Evolutionary conservation across 1,284 basidiomycete species (phyloP).

Genomic region (Phellopilus nigrolimitatus): DNA sequence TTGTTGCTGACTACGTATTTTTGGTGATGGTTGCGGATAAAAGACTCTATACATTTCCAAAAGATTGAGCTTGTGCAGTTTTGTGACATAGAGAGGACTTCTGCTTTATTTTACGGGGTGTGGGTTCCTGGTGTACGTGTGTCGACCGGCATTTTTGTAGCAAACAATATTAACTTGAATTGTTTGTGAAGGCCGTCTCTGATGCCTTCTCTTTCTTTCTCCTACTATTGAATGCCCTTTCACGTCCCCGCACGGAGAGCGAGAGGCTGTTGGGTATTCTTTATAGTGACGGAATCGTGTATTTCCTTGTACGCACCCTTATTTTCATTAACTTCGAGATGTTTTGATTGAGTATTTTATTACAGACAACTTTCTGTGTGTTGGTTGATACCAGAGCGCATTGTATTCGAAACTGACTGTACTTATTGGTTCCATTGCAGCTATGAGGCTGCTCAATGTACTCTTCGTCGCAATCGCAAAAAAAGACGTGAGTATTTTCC

Average conservation of each 20-base stretch:
- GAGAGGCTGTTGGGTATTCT: not conserved
- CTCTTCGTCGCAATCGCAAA: not conserved
- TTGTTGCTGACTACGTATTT: too few species aligned
- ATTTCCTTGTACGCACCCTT: constrained; percentile 1
- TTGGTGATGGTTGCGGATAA: too few species aligned
- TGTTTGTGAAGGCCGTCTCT: not conserved
- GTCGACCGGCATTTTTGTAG: too few species aligned
- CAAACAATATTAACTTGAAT: too few species aligned
- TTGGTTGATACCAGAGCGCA: not conserved
- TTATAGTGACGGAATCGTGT: not conserved
- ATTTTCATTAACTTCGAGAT: not conserved
- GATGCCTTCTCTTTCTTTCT: not conserved
- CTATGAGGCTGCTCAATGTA: not conserved
- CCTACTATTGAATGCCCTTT: constrained; percentile 1
- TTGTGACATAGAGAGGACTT: too few species aligned
- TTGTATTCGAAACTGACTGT: not conserved
- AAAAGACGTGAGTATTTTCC: not conserved
- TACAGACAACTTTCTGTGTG: not conserved
- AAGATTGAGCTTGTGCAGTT: too few species aligned
- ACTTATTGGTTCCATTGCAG: not conserved
- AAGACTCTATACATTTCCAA: not conserved
- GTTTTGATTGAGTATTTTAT: not conserved
- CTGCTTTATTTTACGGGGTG: too few species aligned
- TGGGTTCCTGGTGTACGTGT: constrained; percentile 1
- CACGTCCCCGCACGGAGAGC: not conserved